phyloP scores from a whole-genome alignment of 192 early-diverging fungal genomes.

The Podila minutissima region DNA sequence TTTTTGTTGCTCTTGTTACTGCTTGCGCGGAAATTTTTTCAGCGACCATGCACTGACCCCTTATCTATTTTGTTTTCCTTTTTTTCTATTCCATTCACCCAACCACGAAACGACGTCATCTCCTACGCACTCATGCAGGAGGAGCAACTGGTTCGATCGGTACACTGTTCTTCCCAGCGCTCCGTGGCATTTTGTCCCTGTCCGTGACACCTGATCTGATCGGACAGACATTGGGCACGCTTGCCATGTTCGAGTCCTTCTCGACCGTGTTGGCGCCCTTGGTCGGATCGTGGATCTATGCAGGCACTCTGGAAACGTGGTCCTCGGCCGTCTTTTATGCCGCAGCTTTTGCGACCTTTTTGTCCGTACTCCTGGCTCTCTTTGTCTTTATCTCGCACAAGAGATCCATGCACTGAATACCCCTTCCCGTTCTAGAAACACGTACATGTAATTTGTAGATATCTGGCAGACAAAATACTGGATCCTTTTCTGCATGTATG shows the following conservation, averaged over 20 bases:
- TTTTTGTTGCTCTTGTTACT: background rate
- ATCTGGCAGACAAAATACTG: no score
- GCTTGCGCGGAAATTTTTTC: background rate
- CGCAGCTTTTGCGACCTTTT: background rate
- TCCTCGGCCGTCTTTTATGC: constrained; percentile 22
- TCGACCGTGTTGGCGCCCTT: constrained; percentile 14
- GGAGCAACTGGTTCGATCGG: constrained; percentile 29
- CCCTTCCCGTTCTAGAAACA: background rate
- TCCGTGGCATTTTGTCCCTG: constrained; percentile 34
- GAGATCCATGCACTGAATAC: background rate
- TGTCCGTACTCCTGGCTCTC: background rate
- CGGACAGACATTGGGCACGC: constrained; percentile 25
- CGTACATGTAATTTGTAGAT: no score
- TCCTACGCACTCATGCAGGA: background rate
- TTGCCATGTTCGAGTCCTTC: constrained; percentile 42
- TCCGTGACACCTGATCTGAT: constrained; percentile 23
- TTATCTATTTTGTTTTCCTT: background rate
- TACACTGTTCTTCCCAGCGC: constrained; percentile 31
- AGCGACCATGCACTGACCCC: background rate
- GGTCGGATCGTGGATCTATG: constrained; percentile 19
- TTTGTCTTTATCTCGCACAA: constrained; percentile 1
- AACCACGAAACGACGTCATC: no score
- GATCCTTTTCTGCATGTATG: background rate
- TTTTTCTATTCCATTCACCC: background rate
- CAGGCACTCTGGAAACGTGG: constrained; percentile 5